Evolutionary conservation across 257 asterid genomes (phyloP).

Genomic region (Pogostemon cablin): DNA sequence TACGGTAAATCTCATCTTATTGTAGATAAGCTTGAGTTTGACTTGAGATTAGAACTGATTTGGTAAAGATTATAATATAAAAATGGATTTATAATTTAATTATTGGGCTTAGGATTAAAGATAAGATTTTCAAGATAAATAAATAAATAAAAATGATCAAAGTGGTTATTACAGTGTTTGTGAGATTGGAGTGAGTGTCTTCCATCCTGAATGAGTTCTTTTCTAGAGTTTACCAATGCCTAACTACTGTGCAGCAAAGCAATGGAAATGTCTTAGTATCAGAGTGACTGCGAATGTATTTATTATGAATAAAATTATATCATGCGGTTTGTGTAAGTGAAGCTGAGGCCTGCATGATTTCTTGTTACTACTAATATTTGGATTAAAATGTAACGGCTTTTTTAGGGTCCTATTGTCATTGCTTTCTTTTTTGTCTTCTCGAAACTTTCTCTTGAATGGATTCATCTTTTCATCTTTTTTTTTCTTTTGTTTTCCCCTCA

Average conservation of each 20-base stretch:
- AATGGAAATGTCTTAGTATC: too few relatives aligned
- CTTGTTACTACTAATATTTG: background rate
- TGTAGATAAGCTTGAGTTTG: too few relatives aligned
- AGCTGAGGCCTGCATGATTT: background rate
- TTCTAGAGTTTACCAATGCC: background rate
- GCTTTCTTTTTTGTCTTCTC: background rate
- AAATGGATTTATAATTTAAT: too few relatives aligned
- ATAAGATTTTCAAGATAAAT: too few relatives aligned
- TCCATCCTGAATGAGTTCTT: background rate
- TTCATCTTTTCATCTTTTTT: slow-evolving; percentile 4
- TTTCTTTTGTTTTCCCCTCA: background rate
- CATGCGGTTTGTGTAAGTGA: background rate
- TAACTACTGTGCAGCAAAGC: background rate
- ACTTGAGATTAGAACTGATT: too few relatives aligned
- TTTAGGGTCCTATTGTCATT: background rate
- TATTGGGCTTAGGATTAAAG: too few relatives aligned
- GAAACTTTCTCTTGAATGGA: background rate
- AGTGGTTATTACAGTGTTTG: background rate
- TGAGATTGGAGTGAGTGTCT: background rate
- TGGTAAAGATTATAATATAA: too few relatives aligned
- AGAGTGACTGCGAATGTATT: background rate
- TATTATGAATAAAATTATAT: background rate
- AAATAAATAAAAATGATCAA: background rate
- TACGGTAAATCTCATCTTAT: too few relatives aligned
- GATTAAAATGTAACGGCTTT: background rate